phyloP scores from a whole-genome alignment of 805 yeast species.

The Saccharomyces paradoxus region DNA sequence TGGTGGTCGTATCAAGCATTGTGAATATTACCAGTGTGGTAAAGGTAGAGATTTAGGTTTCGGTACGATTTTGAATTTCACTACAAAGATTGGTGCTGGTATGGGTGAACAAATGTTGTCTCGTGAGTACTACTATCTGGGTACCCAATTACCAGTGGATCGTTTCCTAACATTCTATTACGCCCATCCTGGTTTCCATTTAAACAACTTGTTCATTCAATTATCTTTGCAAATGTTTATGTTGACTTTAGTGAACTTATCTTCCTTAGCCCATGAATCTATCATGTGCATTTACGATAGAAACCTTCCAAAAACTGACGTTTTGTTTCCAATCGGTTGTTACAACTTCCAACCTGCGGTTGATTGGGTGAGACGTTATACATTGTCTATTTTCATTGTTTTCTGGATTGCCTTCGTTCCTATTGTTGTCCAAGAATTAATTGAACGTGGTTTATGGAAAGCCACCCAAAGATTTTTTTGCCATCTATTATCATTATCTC shows the following conservation, averaged over 20 bases:
- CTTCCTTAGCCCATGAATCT: slow-evolving; percentile 65
- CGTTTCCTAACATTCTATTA: slow-evolving; percentile 76
- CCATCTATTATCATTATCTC: slow-evolving; percentile 64
- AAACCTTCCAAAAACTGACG: slow-evolving; percentile 59
- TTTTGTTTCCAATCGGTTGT: slow-evolving; percentile 60
- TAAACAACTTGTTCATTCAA: slow-evolving; percentile 71
- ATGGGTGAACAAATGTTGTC: slow-evolving; percentile 88
- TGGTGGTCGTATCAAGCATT: slow-evolving; percentile 83
- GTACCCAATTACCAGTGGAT: slow-evolving; percentile 73
- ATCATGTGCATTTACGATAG: slow-evolving; percentile 60
- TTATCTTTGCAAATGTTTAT: slow-evolving; percentile 65
- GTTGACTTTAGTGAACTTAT: slow-evolving; percentile 61
- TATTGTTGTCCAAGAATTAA: slow-evolving; percentile 67
- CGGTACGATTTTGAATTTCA: slow-evolving; percentile 77
- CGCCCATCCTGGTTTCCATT: slow-evolving; percentile 83
- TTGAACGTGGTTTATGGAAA: slow-evolving; percentile 75
- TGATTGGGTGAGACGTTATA: slow-evolving; percentile 77
- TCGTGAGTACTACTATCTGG: slow-evolving; percentile 73
- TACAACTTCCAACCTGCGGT: slow-evolving; percentile 65
- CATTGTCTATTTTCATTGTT: slow-evolving; percentile 72
- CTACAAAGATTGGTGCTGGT: slow-evolving; percentile 86
- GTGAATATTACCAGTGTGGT: slow-evolving; percentile 86
- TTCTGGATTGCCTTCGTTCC: slow-evolving; percentile 77
- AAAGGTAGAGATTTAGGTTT: slow-evolving; percentile 86
- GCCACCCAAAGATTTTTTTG: slow-evolving; percentile 61